phyloP scores from a whole-genome alignment of 331 rosid genomes.

The Erythrophleum ivorense region DNA sequence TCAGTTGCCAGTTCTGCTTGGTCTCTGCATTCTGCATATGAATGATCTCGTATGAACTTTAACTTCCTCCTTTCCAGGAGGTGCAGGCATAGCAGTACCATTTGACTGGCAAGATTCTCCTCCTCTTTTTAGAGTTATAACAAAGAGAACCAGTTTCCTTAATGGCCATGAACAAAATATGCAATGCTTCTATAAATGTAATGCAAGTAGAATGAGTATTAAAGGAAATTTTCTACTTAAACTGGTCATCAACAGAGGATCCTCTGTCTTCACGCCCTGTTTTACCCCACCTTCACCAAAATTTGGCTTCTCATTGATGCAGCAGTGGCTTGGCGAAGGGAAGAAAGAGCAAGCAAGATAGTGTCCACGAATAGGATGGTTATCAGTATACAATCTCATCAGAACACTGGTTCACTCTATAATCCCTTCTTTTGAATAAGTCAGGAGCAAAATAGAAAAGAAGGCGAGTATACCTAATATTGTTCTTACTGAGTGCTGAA shows the following conservation, averaged over 20 bases:
- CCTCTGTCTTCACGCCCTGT: no score
- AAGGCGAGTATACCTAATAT: no score
- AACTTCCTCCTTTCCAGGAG: no score
- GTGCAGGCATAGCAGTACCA: no score
- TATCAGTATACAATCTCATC: no score
- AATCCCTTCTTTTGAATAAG: no score
- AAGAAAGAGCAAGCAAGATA: neutral
- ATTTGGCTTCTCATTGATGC: no score
- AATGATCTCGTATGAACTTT: neutral
- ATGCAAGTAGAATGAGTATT: neutral
- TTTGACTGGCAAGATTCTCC: neutral
- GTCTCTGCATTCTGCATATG: neutral
- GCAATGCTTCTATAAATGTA: neutral
- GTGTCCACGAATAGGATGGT: neutral
- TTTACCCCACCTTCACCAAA: no score
- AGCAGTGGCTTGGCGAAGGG: no score
- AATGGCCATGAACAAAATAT: neutral
- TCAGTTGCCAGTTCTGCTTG: neutral
- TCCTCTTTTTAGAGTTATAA: neutral
- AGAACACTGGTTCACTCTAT: no score
- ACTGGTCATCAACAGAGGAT: neutral
- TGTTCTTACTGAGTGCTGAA: no score
- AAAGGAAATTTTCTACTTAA: slow-evolving; percentile 1
- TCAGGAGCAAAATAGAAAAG: no score
- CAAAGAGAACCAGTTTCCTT: neutral